Percentiles rank a stretch among this genome's conserved stretches.
Evolutionary conservation across 1,139 yeast genomes (phyloP).

Genomic region (Debaryomyces singareniensis): DNA sequence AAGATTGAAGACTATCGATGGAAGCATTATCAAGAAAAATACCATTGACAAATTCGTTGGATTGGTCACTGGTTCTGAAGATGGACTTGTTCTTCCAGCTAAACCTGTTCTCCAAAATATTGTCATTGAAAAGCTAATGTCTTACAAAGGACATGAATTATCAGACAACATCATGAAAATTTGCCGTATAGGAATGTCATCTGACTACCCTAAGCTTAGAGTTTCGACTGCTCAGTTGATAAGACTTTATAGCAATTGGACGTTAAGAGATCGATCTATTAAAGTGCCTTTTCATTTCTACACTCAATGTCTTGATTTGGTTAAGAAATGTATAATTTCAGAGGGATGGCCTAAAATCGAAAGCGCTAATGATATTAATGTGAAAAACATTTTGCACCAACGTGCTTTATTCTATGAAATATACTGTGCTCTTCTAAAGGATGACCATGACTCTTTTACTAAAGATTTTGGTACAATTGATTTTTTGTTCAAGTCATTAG

Average conservation of each 20-base stretch:
- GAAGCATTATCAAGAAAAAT: slow-evolving; percentile 43
- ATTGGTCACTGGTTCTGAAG: slow-evolving; percentile 43
- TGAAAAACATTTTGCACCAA: slow-evolving; percentile 19
- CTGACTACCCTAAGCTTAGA: slow-evolving; percentile 41
- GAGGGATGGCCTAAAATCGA: slow-evolving; percentile 59
- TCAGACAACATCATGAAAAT: slow-evolving; percentile 32
- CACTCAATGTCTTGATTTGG: slow-evolving; percentile 39
- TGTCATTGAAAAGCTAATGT: slow-evolving; percentile 45
- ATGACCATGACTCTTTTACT: slow-evolving; percentile 38
- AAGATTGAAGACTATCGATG: slow-evolving; percentile 41
- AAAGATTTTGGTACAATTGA: slow-evolving; percentile 48
- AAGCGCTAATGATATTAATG: slow-evolving; percentile 2
- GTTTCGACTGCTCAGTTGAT: slow-evolving; percentile 56
- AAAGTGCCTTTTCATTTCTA: slow-evolving; percentile 18
- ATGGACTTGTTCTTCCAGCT: slow-evolving; percentile 43
- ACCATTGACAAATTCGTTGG: slow-evolving; percentile 39
- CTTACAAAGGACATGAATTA: slow-evolving; percentile 46
- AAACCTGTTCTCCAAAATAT: slow-evolving; percentile 50
- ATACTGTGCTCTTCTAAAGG: slow-evolving; percentile 56
- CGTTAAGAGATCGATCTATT: slow-evolving; percentile 11
- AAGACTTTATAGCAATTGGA: slow-evolving; percentile 18
- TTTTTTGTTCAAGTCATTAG: slow-evolving; percentile 69
- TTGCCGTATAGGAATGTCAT: slow-evolving; percentile 51
- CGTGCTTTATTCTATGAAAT: slow-evolving; percentile 73
- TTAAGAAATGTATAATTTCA: slow-evolving; percentile 43